A percentile compares a stretch with the other conserved stretches of the same genome.
Conservation (phyloP, 352 stramenopile species). For the Phytophthora colocasiae region DNA sequence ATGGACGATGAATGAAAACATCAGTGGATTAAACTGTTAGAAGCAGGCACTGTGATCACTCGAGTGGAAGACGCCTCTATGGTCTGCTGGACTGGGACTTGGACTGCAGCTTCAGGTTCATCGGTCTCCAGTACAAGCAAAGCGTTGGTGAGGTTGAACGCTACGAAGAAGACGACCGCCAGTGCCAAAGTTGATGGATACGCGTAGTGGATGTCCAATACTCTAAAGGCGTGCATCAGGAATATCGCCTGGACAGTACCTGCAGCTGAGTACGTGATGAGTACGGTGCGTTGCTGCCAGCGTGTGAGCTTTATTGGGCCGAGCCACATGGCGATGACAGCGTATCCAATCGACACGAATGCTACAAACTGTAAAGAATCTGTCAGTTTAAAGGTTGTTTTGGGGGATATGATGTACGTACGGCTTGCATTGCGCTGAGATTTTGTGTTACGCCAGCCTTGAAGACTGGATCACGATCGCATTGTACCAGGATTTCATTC, state of each 20-base stretch:
- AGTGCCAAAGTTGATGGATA: constrained; percentile 44
- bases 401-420: constrained; percentile 18
- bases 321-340: constrained; percentile 51
- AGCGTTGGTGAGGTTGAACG: constrained; percentile 70
- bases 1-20: constrained; percentile 69
- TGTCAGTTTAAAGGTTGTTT: constrained; percentile 6
- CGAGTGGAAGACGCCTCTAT: constrained; percentile 26
- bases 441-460: constrained; percentile 34
- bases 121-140: constrained; percentile 60
- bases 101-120: constrained; percentile 11
- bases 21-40: constrained; percentile 1
- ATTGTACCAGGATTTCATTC: constrained; percentile 31
- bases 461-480: constrained; percentile 38
- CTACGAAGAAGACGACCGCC: constrained; percentile 47
- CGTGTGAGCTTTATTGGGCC: constrained; percentile 57
- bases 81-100: constrained; percentile 4
- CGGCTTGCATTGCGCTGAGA: constrained; percentile 48
- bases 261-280: constrained; percentile 45
- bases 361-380: constrained; percentile 46
- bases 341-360: constrained; percentile 59
- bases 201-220: constrained; percentile 36
- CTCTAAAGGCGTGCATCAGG: constrained; percentile 33
- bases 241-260: constrained; percentile 50
- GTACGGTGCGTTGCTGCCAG: constrained; percentile 54
- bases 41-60: constrained; percentile 31